Evolutionary conservation across 164 flowering plant species (phyloP).

Genomic region (Annona cherimola): DNA sequence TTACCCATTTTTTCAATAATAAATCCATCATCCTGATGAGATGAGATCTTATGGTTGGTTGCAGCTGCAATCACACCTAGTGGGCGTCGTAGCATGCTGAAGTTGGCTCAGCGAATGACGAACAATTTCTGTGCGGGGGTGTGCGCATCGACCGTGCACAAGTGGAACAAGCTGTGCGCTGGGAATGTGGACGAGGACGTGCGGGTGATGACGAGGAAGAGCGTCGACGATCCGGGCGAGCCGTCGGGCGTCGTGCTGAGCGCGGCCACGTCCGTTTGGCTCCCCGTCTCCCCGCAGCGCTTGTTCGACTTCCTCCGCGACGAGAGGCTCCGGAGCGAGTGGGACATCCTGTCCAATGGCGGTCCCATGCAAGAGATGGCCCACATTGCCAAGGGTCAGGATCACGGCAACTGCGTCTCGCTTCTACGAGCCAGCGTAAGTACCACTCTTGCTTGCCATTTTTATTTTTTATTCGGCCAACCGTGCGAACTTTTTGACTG

Average conservation of each 20-base stretch:
- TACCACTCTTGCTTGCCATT: too few species aligned
- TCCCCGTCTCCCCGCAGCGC: constrained; percentile 80
- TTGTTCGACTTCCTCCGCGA: constrained; percentile 87
- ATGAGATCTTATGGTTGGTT: neutral
- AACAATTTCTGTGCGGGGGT: constrained; percentile 93
- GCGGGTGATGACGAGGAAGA: constrained; percentile 88
- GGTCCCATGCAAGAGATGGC: constrained; percentile 99
- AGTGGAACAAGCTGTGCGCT: constrained; percentile 80
- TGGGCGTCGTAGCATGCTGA: constrained; percentile 90
- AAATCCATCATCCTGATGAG: neutral
- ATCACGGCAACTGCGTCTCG: constrained; percentile 92
- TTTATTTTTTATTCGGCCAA: neutral
- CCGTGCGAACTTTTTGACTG: neutral
- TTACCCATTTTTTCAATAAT: neutral
- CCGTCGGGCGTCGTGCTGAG: constrained; percentile 89
- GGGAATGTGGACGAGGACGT: constrained; percentile 75
- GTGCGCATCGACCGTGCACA: constrained; percentile 81
- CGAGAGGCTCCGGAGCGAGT: constrained; percentile 81
- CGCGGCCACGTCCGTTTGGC: constrained; percentile 95
- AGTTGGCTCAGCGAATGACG: constrained; percentile 92
- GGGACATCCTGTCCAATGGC: constrained; percentile 97
- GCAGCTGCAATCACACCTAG: constrained; percentile 70
- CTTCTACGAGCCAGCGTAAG: constrained; percentile 82
- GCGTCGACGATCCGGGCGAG: constrained; percentile 93
- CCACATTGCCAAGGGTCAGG: constrained; percentile 92